phyloP scores from a whole-genome alignment of 2,329 filamentous ascomycete genomes.

The Sporothrix variecibatus region DNA sequence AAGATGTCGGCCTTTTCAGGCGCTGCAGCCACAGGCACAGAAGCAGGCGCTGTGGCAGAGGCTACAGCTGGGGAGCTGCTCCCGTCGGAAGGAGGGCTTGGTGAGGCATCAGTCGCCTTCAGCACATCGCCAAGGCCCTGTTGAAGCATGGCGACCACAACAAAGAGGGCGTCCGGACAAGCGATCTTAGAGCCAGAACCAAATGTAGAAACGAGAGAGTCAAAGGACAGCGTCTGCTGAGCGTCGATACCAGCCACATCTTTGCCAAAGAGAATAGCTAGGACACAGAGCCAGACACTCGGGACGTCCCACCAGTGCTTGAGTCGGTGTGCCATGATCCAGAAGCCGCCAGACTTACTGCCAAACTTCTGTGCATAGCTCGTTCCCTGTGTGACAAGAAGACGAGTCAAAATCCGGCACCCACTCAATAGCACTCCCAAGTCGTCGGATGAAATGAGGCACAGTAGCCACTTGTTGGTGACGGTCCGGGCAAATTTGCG shows the following conservation, averaged over 20 bases:
- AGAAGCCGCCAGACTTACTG: conserved; percentile 81
- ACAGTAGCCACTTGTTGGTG: conserved; percentile 95
- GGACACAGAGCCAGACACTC: conserved; percentile 81
- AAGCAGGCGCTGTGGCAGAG: not conserved
- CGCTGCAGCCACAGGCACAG: not conserved
- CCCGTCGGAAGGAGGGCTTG: not conserved
- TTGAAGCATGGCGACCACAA: conserved; percentile 85
- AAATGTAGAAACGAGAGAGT: conserved; percentile 68
- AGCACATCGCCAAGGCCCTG: conserved; percentile 74
- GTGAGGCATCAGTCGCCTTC: conserved; percentile 60
- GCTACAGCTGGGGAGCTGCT: not conserved
- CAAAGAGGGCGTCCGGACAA: conserved; percentile 75
- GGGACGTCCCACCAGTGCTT: conserved; percentile 88
- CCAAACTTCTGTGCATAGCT: conserved; percentile 84
- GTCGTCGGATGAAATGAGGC: conserved; percentile 85
- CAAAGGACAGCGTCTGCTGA: conserved; percentile 51
- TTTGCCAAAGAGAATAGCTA: conserved; percentile 83
- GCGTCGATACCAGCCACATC: conserved; percentile 77
- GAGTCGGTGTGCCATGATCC: conserved; percentile 77
- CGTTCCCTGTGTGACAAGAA: conserved; percentile 79
- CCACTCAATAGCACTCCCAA: conserved; percentile 79
- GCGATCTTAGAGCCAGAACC: conserved; percentile 62
- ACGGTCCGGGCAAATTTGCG: conserved; percentile 91
- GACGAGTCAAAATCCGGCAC: conserved; percentile 77
- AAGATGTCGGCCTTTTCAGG: conserved; percentile 66